Conservation (phyloP, 192 early-diverging fungal genomes). For the Physocladia obscura region DNA sequence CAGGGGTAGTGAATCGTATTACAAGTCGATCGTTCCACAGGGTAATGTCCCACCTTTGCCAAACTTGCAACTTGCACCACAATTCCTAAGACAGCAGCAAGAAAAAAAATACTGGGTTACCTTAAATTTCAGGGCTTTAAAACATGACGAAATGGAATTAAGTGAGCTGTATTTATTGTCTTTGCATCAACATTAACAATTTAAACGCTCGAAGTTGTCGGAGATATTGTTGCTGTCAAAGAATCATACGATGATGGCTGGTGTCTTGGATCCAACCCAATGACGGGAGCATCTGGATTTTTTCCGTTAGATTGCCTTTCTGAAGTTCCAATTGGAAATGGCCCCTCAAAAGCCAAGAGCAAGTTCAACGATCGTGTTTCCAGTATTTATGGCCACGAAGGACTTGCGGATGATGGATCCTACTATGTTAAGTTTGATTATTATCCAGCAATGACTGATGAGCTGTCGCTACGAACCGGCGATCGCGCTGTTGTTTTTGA, state of each 20-base stretch:
- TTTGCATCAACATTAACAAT: neutral
- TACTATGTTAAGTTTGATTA: conserved; percentile 10
- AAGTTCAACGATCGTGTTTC: conserved; percentile 20
- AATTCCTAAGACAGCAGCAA: neutral
- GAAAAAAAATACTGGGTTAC: conserved; percentile 3
- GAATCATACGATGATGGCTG: conserved; percentile 9
- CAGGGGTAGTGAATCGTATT: conserved; percentile 9
- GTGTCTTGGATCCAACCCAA: conserved; percentile 6
- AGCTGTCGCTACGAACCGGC: conserved; percentile 14
- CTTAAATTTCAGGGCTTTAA: conserved; percentile 10
- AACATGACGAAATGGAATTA: conserved; percentile 6
- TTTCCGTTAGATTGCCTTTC: conserved; percentile 11
- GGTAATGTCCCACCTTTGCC: neutral
- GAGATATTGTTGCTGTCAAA: conserved; percentile 9
- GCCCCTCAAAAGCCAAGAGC: neutral
- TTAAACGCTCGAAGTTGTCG: neutral
- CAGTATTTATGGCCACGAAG: conserved; percentile 11
- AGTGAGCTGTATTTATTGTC: neutral
- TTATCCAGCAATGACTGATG: conserved; percentile 12
- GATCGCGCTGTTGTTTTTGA: conserved; percentile 17
- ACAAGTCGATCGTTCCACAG: conserved; percentile 5
- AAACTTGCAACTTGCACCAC: neutral
- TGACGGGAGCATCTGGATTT: neutral
- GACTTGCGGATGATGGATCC: neutral
- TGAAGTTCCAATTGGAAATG: neutral